Base-by-base conservation (phyloP, 2,329 filamentous ascomycete species). In the Diaporthe capsici region DNA sequence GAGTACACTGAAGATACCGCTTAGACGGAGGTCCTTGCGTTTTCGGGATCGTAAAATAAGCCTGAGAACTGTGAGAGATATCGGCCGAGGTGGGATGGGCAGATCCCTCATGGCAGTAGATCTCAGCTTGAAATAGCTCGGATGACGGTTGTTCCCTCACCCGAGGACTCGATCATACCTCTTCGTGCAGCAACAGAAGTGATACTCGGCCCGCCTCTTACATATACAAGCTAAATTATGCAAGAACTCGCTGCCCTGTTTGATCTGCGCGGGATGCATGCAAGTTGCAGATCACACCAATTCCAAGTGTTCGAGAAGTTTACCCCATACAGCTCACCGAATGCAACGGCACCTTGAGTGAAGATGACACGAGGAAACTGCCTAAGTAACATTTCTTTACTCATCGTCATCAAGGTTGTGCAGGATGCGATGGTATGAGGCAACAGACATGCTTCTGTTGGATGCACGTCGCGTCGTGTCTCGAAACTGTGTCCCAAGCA, bases 181-280 rank as follows among this genome's bases (percentile, higher is more conserved):
- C 34, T 22, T 39, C 34, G n/a, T 22, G 42, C 9, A 65, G 42
- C 60, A 47, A n/a, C 25, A 49, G 3, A 31, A 65, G 25, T 28
- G 42, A 65, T 47, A 13, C 10, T 22, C 7, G 60, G n/a, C 34
- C 60, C 15, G 10, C 10, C 8, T 15, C 34, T 34, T 15, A 3
- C 34, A n/a, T 34, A 22, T 39, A 39, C 55, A n/a, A 39, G 34
- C 57, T 15, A 60, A 15, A 4, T 60, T 60, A 60, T 60, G 34
- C 57, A 60, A n/a, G 31, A 39, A 15, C 10, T 8, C 20, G 20
- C 12, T 60, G 57, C 57, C 34, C 57, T 39, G 34, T 60, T 39
- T 60, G 57, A 60, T 60, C 57, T 60, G 34, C 57, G 12, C 57
- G 34, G 57, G 57, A 60, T 39, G 55, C 57, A 60, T 60, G 57